A percentile compares a stretch with the other conserved stretches of the same genome.
These are phyloP conservation scores for Thalassiosira exigua DNA, from an alignment of 352 stramenopile genomes.

Conservation along the genomic window DNA sequence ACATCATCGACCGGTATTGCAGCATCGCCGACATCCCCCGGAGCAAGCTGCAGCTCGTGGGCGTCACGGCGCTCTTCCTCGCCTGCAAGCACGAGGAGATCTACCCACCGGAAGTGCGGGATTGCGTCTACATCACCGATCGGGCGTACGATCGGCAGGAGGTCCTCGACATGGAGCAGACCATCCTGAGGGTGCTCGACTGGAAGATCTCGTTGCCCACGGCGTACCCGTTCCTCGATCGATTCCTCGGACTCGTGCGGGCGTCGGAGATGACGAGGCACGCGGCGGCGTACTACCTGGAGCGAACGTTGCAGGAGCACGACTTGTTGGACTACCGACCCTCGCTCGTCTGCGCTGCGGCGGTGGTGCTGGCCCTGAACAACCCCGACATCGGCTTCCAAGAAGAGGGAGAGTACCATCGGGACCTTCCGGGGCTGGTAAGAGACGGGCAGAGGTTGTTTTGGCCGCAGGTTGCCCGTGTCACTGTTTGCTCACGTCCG, in stretches of 20 bases:
- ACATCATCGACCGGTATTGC: slow-evolving; percentile 97
- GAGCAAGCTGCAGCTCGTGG: slow-evolving; percentile 93
- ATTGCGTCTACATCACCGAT: slow-evolving; percentile 93
- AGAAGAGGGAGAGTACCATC: too few relatives aligned
- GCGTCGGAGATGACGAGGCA: slow-evolving; percentile 6
- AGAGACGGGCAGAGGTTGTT: too few relatives aligned
- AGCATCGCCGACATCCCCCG: slow-evolving; percentile 84
- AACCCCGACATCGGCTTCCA: too few relatives aligned
- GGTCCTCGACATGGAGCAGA: slow-evolving; percentile 92
- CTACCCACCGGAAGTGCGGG: slow-evolving; percentile 16
- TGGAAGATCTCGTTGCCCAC: slow-evolving; percentile 97
- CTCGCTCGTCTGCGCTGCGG: slow-evolving; percentile 95
- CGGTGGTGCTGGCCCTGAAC: slow-evolving; percentile 94
- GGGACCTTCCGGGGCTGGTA: too few relatives aligned
- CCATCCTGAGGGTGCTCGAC: slow-evolving; percentile 93
- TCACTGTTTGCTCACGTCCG: slow-evolving; percentile 4
- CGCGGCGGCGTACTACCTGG: slow-evolving; percentile 94
- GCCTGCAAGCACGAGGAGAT: slow-evolving; percentile 85
- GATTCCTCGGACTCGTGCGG: slow-evolving; percentile 40
- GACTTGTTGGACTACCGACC: slow-evolving; percentile 97
- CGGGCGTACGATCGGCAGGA: slow-evolving; percentile 88
- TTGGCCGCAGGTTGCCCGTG: too few relatives aligned
- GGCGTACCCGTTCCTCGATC: slow-evolving; percentile 93
- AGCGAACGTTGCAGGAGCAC: slow-evolving; percentile 98
- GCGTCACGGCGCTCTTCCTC: slow-evolving; percentile 91